Base-by-base conservation (phyloP, 2,329 filamentous ascomycete species). In the Pseudogymnoascus sp. region DNA sequence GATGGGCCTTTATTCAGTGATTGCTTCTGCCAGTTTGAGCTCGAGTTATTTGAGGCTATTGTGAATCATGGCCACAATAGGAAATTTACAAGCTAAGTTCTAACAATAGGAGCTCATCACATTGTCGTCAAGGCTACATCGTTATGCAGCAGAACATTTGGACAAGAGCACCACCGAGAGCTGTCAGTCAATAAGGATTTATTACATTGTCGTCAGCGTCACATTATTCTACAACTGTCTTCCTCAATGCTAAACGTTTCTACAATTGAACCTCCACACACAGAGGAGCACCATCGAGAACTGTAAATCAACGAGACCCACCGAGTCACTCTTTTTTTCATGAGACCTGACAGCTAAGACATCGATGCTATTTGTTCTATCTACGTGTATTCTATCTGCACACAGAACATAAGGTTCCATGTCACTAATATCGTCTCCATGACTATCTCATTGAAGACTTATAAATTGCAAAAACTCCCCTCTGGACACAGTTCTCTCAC, bases 311-410 rank as follows among this genome's bases (percentile, higher is more conserved):
- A 54, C 21, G 21, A 54, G 2, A 13, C 21, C 29, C 17, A 10
- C 29, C 8, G 29, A 33, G 7, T 7, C 6, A 37, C 15, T 5
- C 8, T 37, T n/a, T 11, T 15, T 15, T 59, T 39, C 33, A 26
- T 59, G 31, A 39, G 26, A 26, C 37, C 21, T 11, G 8, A 59
- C 26, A 40, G 33, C 35, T 59, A 37, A 40, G 33, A 40, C 57
- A 59, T 26, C 26, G 57, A 59, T 39, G 57, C 33, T 59, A 59
- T 59, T 59, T 40, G 35, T 37, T 59, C 57, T 59, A 59, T 59
- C 57, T 59, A 59, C 57, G 33, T 39, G 57, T 59, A 59, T 31
- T 59, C 33, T 59, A 40, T 59, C 33, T 37, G 33, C 35, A 39
- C 33, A 59, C 35, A 17, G 35, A 37, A 37, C 35, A 11, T 59